Percentiles rank a stretch among this genome's conserved stretches.
These are phyloP conservation scores for Astrothelium subdiscretum DNA, from an alignment of 495 filamentous ascomycete species.

Conservation along the genomic window DNA sequence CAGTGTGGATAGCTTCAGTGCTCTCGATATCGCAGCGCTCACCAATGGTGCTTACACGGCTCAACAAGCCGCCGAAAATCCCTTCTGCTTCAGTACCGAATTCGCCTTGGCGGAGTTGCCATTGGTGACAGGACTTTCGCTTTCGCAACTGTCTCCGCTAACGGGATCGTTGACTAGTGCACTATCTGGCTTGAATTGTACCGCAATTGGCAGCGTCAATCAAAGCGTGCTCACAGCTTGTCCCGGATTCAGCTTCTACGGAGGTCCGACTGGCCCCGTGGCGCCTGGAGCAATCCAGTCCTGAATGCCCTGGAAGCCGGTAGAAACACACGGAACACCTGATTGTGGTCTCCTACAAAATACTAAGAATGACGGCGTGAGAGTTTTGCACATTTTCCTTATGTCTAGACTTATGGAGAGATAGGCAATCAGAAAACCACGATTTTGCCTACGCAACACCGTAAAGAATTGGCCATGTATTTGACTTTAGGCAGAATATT, in stretches of 20 bases:
- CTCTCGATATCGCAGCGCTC: slow-evolving; percentile 36
- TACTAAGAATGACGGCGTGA: no score
- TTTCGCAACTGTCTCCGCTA: slow-evolving; percentile 1
- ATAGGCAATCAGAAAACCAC: no score
- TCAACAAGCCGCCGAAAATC: slow-evolving; percentile 15
- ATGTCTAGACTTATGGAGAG: no score
- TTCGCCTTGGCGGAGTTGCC: slow-evolving; percentile 9
- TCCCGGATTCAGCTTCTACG: slow-evolving; percentile 16
- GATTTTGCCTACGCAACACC: no score
- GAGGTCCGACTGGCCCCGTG: slow-evolving; percentile 11
- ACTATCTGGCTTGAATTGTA: slow-evolving; percentile 4
- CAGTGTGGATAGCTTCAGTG: slow-evolving; percentile 43
- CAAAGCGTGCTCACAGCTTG: slow-evolving; percentile 10
- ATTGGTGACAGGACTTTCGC: slow-evolving; percentile 1
- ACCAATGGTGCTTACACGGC: slow-evolving; percentile 30
- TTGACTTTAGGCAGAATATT: no score
- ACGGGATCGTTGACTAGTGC: slow-evolving; percentile 1
- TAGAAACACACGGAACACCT: no score
- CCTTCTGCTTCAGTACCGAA: slow-evolving; percentile 20
- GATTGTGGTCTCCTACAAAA: no score
- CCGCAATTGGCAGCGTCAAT: slow-evolving; percentile 11
- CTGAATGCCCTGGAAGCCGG: not conserved
- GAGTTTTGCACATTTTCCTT: no score
- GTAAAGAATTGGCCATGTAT: no score
- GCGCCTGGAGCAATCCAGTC: slow-evolving; percentile 12